Evolutionary conservation across 169 alveolate species (phyloP).

Genomic region (Eimeria falciformis): DNA sequence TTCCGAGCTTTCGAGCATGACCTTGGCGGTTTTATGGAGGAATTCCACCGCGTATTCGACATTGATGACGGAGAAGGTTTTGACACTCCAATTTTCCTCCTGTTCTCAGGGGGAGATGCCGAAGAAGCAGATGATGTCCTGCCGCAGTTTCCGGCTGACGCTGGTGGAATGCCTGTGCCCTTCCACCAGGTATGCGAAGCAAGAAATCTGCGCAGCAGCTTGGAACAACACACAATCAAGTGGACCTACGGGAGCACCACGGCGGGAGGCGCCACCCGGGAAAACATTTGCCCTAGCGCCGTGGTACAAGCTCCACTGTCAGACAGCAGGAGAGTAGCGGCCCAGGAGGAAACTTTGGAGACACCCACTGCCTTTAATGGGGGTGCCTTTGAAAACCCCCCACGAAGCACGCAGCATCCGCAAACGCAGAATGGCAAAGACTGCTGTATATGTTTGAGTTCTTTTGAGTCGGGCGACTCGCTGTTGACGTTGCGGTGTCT

Average conservation of each 20-base stretch:
- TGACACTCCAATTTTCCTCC: conserved; percentile 26
- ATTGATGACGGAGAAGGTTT: conserved; percentile 26
- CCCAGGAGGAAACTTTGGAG: not conserved
- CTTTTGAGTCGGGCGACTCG: conserved; percentile 48
- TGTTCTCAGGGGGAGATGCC: conserved; percentile 40
- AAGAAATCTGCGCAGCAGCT: not conserved
- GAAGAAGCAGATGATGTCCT: conserved; percentile 11
- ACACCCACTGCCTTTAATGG: not conserved
- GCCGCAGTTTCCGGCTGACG: conserved; percentile 3
- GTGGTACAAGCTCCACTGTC: not conserved
- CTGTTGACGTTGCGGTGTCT: conserved; percentile 58
- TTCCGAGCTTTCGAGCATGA: conserved; percentile 19
- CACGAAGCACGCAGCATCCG: not conserved
- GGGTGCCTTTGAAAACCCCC: not conserved
- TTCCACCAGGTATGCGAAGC: conserved; percentile 32
- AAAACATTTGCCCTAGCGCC: not conserved
- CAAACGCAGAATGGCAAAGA: conserved; percentile 31
- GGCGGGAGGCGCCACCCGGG: not conserved
- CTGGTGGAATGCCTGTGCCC: not conserved
- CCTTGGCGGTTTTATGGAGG: conserved; percentile 18
- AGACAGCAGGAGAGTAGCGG: not conserved
- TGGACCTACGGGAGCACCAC: conserved; percentile 31
- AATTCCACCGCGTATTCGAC: not conserved
- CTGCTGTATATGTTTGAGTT: conserved; percentile 55
- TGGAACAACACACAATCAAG: conserved; percentile 29